A percentile compares a stretch with the other conserved stretches of the same genome.
Evolutionary conservation across 2,329 filamentous ascomycete genomes (phyloP).

Genomic region (Fusarium brachygibbosum): DNA sequence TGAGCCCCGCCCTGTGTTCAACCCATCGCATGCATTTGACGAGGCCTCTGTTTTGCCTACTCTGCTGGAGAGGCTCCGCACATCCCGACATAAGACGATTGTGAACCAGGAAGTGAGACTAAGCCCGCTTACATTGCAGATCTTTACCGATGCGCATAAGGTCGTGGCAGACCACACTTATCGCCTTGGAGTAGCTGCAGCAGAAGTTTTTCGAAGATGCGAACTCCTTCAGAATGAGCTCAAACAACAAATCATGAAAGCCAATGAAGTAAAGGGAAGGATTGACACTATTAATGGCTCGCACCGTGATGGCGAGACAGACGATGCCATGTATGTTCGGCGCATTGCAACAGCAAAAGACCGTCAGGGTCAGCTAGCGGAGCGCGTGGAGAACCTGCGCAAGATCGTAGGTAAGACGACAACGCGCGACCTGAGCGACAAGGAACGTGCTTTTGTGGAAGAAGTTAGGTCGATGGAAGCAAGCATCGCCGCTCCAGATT

Average conservation of each 20-base stretch:
- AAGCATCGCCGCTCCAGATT: slow-evolving; percentile 58
- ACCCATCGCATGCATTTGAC: slow-evolving; percentile 72
- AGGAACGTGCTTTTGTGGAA: slow-evolving; percentile 62
- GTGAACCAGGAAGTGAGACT: slow-evolving; percentile 77
- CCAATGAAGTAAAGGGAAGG: slow-evolving; percentile 73
- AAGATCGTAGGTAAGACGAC: slow-evolving; percentile 59
- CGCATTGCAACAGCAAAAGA: slow-evolving; percentile 68
- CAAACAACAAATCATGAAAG: slow-evolving; percentile 74
- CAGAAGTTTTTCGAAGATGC: slow-evolving; percentile 80
- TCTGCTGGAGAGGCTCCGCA: slow-evolving; percentile 69
- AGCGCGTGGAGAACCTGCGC: slow-evolving; percentile 71
- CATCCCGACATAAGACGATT: slow-evolving; percentile 70
- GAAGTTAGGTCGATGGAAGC: slow-evolving; percentile 68
- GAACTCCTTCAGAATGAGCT: slow-evolving; percentile 77
- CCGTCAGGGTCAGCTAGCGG: slow-evolving; percentile 68
- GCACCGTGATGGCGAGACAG: slow-evolving; percentile 63
- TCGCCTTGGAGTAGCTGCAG: slow-evolving; percentile 75
- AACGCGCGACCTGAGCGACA: slow-evolving; percentile 59
- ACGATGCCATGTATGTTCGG: slow-evolving; percentile 69
- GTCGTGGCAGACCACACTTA: slow-evolving; percentile 78
- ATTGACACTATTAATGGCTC: slow-evolving; percentile 72
- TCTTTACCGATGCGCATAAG: slow-evolving; percentile 80
- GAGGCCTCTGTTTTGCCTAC: slow-evolving; percentile 67
- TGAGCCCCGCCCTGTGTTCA: slow-evolving; percentile 76
- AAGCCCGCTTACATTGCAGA: slow-evolving; percentile 76